Evolutionary conservation across 2,329 filamentous ascomycete species (phyloP).

Genomic region (Diaporthe aspalathi): DNA sequence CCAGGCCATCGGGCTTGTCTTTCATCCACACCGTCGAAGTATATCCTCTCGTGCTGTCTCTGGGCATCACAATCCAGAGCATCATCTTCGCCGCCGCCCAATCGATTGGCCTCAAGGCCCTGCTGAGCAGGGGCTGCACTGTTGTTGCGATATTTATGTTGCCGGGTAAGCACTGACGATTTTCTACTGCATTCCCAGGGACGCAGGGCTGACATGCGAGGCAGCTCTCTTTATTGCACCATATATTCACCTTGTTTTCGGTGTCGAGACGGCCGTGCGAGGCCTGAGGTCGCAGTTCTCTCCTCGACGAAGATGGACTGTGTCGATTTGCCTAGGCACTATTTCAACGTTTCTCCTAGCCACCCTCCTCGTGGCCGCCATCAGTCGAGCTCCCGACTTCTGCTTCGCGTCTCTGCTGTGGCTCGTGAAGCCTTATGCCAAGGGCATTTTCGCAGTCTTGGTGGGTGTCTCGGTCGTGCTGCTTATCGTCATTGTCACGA

Average conservation of each 20-base stretch:
- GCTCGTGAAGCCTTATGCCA: conserved; percentile 72
- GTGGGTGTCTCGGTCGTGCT: conserved; percentile 62
- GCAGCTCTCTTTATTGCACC: conserved; percentile 75
- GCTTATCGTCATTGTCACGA: conserved; percentile 60
- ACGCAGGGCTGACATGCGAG: conserved; percentile 43
- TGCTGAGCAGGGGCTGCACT: conserved; percentile 65
- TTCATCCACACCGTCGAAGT: conserved; percentile 61
- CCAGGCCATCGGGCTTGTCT: conserved; percentile 53
- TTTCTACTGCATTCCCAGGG: too few relatives aligned
- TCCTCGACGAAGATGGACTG: conserved; percentile 68
- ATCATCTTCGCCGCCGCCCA: conserved; percentile 68
- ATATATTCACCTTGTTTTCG: conserved; percentile 74
- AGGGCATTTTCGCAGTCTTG: conserved; percentile 66
- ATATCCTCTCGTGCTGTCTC: conserved; percentile 67
- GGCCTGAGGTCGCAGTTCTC: conserved; percentile 68
- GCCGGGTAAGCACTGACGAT: conserved; percentile 59
- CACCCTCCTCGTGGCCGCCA: conserved; percentile 69
- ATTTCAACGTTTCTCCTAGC: conserved; percentile 63
- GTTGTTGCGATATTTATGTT: conserved; percentile 68
- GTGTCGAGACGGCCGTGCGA: conserved; percentile 69
- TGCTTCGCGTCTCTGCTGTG: conserved; percentile 77
- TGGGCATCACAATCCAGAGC: conserved; percentile 69
- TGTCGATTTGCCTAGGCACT: conserved; percentile 65
- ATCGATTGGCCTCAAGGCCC: conserved; percentile 62
- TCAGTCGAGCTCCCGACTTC: conserved; percentile 65